Evolutionary conservation across 352 stramenopile genomes (phyloP), one percentile per base, ranked within the genome.

Genomic region (Saprolegnia diclina): DNA sequence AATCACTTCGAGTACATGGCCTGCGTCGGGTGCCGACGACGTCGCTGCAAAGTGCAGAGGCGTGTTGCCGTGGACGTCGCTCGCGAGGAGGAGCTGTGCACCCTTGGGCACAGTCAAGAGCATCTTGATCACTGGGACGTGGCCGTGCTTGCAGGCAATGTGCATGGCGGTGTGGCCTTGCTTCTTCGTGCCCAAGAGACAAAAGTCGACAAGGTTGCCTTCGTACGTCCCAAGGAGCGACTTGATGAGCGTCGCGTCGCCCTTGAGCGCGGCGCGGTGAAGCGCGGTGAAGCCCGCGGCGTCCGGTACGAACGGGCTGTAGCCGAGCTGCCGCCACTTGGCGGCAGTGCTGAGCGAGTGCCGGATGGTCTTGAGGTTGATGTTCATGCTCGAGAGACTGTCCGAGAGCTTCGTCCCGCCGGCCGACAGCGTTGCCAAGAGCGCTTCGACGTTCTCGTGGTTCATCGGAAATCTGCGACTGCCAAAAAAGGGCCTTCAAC

Each of bases 241-340:
- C 14, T 77, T 76, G 40, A 92, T 77, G 22, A 94, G 79, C 6
- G 77, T 64, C 44, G 79, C 77, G 65, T 92, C 83, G 35, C 83
- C 86, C 24, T 80, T 80, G 64, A 90, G 89, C 32, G 86, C 83
- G 1, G 83, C 80, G 35, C 86, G 83, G 61, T 94, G 86, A 45
- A 94, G 74, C 44, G 86, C 86, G 42, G 86, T 94, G 76, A 90
- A 94, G 22, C 86, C 86, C 38, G 76, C 83, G 29, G 79, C 80
- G 64, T 92, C 86, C 16, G 81, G 83, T 44, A 89, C 88, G 74
- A 92, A 94, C 46, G 86, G 86, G 63, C 91, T 80, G 64, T 94
- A 94, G 35, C 83, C 86, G 65, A 86, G 81, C 52, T 90, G 90
- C 64, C 90, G 89, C 86, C 86, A 94, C 73, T 91, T 92, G 76